Conservation (phyloP, 345 rosid genomes). For the Brassica juncea region DNA sequence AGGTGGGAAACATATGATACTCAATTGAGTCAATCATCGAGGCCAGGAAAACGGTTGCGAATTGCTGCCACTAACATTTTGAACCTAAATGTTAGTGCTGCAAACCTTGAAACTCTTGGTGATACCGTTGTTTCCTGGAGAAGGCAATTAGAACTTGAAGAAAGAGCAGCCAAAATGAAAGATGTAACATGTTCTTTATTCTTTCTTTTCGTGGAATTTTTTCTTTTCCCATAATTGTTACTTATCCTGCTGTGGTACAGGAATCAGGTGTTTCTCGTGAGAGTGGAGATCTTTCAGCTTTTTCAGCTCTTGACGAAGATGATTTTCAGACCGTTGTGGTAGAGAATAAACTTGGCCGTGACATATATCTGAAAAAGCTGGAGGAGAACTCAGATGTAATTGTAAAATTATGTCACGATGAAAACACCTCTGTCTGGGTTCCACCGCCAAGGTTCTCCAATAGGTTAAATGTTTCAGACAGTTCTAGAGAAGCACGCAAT, state of each 20-base stretch:
- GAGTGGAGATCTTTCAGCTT: constrained; percentile 60
- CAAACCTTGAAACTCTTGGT: constrained; percentile 75
- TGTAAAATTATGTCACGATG: constrained; percentile 61
- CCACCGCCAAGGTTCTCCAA: constrained; percentile 96
- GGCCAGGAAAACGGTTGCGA: constrained; percentile 80
- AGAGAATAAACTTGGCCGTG: constrained; percentile 90
- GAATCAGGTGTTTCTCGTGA: constrained; percentile 49
- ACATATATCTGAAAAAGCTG: constrained; percentile 71
- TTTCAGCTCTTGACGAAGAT: constrained; percentile 95
- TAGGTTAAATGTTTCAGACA: constrained; percentile 77
- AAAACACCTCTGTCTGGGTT: constrained; percentile 69
- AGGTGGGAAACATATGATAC: constrained; percentile 94
- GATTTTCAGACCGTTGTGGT: constrained; percentile 80
- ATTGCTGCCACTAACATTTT: constrained; percentile 80
- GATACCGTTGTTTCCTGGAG: constrained; percentile 90
- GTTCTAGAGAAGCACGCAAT: constrained; percentile 70
- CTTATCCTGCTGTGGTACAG: constrained; percentile 44
- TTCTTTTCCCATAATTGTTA: not conserved
- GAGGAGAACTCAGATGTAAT: constrained; percentile 63
- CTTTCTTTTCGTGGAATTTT: constrained; percentile 6
- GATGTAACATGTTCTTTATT: constrained; percentile 51
- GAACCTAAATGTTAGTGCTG: constrained; percentile 87
- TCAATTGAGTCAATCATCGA: constrained; percentile 54
- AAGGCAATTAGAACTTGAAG: constrained; percentile 83
- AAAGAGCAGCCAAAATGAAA: constrained; percentile 70